Evolutionary conservation across 768 basidiomycete species (phyloP), one percentile per base, ranked within the genome.

Genomic region (Hygrocybe punicea): DNA sequence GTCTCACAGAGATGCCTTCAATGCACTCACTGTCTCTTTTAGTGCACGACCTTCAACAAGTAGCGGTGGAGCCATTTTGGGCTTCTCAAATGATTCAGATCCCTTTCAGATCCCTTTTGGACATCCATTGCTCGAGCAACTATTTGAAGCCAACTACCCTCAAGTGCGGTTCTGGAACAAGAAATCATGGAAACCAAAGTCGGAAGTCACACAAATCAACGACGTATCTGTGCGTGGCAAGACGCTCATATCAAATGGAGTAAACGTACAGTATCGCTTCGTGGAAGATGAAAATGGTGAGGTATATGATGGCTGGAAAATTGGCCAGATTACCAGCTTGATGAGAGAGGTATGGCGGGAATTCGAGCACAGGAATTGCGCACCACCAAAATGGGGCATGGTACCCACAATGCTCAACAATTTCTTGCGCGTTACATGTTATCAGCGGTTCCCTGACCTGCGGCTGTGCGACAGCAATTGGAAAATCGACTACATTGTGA

Each of bases 381-480:
- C 36, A 9, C 45, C 45, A n/a, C 10, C 16, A n/a, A 24, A 8
- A 10, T 47, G 45, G 45, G 45, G 45, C 8, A 17, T n/a, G 16
- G 45, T 17, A 8, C 16, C 45, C 23, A 24, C 19, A 8, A n/a
- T 10, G n/a, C 45, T n/a, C 16, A 24, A n/a, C 19, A 47, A n/a
- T 10, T 47, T 10, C 19, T 10, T n/a, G 16, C 45, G 19, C 45
- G n/a, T n/a, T 10, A 24, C 16, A 10, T 56, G 56, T 21, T 48
- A 51, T 45, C 29, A n/a, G 10, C 40, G 51, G 11, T 51, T 40
- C 42, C 37, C 36, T 29, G 50, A 60, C 39, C 45, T 60, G 17
- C 56, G 55, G 37, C 51, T 57, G 19, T 57, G 59, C 24, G 56
- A 60, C 7, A 44, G 51, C 10, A 45, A 56, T 29, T 60, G 59